These are phyloP conservation scores for Tolypocladium tropicale DNA, from an alignment of 2,329 filamentous ascomycete species.

Conservation along the genomic window DNA sequence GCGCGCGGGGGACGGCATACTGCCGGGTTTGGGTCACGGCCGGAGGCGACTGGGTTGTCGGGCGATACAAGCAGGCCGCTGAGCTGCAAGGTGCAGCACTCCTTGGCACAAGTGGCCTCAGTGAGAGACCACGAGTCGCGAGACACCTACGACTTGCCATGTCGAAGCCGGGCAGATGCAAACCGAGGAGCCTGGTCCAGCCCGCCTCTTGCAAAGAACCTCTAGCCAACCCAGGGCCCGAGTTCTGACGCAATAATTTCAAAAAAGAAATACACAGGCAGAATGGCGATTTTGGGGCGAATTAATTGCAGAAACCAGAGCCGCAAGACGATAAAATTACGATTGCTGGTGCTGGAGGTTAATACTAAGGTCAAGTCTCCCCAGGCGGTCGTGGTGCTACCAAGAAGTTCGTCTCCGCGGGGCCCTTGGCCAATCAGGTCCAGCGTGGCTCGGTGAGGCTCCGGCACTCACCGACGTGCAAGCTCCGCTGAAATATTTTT, in stretches of 20 bases:
- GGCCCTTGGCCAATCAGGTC: slow-evolving; percentile 5
- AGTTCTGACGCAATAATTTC: not conserved
- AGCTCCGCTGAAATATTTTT: slow-evolving; percentile 8
- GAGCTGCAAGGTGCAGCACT: not conserved
- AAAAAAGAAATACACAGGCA: not conserved
- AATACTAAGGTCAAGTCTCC: too few species aligned
- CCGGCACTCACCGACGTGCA: not conserved
- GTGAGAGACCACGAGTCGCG: not conserved
- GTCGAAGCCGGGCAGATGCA: not conserved
- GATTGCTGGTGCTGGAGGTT: too few species aligned
- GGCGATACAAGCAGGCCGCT: not conserved
- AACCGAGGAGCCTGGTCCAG: not conserved
- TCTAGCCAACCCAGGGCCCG: not conserved
- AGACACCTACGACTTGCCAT: not conserved
- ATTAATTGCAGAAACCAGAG: too few species aligned
- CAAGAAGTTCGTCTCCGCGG: too few species aligned
- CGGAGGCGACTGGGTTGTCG: not conserved
- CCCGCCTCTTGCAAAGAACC: not conserved
- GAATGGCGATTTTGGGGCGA: not conserved
- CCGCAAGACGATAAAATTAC: not conserved
- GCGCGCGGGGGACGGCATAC: slow-evolving; percentile 3
- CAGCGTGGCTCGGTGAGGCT: not conserved
- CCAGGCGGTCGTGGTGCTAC: not conserved
- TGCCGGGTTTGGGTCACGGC: not conserved
- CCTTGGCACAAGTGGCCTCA: not conserved